Evolutionary conservation across 1,284 basidiomycete species (phyloP).

Genomic region (Trametes polyzona): DNA sequence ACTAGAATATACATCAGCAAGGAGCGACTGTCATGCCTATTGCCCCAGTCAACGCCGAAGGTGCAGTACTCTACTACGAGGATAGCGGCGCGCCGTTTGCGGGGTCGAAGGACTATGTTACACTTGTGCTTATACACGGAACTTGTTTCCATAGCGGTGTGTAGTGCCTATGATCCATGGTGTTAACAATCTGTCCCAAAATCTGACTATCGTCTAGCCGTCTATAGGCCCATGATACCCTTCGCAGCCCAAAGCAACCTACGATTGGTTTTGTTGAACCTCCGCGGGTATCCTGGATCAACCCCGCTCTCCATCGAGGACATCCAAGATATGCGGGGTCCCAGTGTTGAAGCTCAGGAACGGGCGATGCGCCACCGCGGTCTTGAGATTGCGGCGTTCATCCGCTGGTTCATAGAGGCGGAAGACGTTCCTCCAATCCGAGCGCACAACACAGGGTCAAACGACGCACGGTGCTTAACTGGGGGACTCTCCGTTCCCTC

Average conservation of each 20-base stretch:
- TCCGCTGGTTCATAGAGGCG: conserved; percentile 31
- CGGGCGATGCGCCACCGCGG: conserved; percentile 25
- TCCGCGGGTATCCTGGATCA: conserved; percentile 39
- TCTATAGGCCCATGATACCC: conserved; percentile 33
- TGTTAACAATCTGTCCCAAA: background rate
- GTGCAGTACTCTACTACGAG: conserved; percentile 27
- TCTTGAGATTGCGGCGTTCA: conserved; percentile 32
- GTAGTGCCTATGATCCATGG: background rate
- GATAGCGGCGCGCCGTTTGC: conserved; percentile 21
- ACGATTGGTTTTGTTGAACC: conserved; percentile 36
- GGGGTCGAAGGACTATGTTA: conserved; percentile 19
- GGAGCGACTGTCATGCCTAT: no score
- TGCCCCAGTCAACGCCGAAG: conserved; percentile 21
- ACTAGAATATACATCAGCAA: no score
- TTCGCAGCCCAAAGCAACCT: conserved; percentile 31
- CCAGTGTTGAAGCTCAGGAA: conserved; percentile 7
- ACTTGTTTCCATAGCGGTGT: conserved; percentile 32
- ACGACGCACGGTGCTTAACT: background rate
- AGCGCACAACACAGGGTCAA: background rate
- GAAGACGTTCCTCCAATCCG: conserved; percentile 28
- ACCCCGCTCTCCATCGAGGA: conserved; percentile 32
- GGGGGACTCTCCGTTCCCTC: conserved; percentile 34
- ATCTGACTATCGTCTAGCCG: conserved; percentile 20
- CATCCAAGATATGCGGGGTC: conserved; percentile 25
- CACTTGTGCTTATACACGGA: conserved; percentile 33